Evolutionary conservation across 1,284 basidiomycete species (phyloP), one percentile per base, ranked within the genome.

Genomic region (Pseudomicrostroma phylloplanum): DNA sequence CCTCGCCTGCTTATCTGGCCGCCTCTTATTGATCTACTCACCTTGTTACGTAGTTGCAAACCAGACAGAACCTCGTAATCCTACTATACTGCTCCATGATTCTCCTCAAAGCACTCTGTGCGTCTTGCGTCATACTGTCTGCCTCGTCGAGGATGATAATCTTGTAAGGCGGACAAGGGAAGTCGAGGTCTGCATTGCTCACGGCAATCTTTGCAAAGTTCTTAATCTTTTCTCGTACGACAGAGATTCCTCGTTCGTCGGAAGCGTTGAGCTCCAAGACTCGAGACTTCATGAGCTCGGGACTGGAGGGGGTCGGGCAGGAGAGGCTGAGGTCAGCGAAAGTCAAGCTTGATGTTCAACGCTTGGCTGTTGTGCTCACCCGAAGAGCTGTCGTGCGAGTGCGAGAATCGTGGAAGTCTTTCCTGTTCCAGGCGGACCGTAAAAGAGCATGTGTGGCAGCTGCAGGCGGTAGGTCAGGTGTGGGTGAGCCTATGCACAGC

Each of bases 361-460:
- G 9, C 13, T 25, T 23, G 1, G 23, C 23, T 36, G 21, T n/a
- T 49, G n/a, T 6, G 66, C 68, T 25, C 56, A 67, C 54, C 96
- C 96, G 77, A 94, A 99, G 17, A 99, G 85, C 80, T 98, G 92
- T 56, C 93, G 84, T 51, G 96, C 84, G 46, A 99, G 83, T 13
- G 96, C 96, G 15, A 99, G 86, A 71, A 99, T 98, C 0, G 96
- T 97, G 43, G 92, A 96, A 15, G 96, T 99, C 81, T 99, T 99
- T 56, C 96, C 96, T 7, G 96, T 98, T 36, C 96, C 96, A 9
- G 96, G 96, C 19, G 96, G 96, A 0, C 96, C 96, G 72, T 99
- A 99, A 83, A 99, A 98, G 57, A 99, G 84, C 94, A 98, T 98
- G 78, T 99, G 96, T 1, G 96, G 94, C 55, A 99, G 84, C 94